Base-by-base conservation (phyloP, 2,329 filamentous ascomycete genomes). In the Epichloe aotearoae region DNA sequence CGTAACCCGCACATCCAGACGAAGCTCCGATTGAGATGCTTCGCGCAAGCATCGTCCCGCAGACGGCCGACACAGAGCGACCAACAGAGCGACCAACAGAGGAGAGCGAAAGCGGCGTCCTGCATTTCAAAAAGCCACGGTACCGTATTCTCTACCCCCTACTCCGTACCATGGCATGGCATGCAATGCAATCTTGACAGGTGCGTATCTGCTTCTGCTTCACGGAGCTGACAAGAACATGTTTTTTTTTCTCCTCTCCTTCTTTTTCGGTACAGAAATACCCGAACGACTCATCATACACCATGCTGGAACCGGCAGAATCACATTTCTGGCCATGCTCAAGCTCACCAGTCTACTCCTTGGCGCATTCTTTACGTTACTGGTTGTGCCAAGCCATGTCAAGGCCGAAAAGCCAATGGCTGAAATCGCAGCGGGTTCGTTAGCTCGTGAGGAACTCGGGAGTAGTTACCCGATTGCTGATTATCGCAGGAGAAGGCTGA, bases 261-360 rank as follows among this genome's bases (percentile, higher is more conserved):
- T 26, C 20, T 47, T 38, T 20, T 6, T 2, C 8, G 11, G 11
- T 37, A 10, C 20, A 79, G 74, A 66, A 36, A 75, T 76, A 52
- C 79, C 80, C 0, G 73, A 79, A 55, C 70, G 70, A 14, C 62
- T 90, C 30, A 74, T 88, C 57, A 77, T 94, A 54, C 94, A 87
- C 65, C 84, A 89, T 67, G 82, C 82, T 49, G 86, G 87, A 49
- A 83, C 79, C 0, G 74, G 75, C 8, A 75, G 79, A 52, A 83
- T 78, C 33, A 78, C 81, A 6, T 83, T 85, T 56, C 68, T 91
- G 44, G 85, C 83, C 46, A 77, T 81, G 61, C 65, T 86, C 54
- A 88, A 88, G 59, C 68, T 91, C 51, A 81, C 81, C 1, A 83
- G 83, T 3, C 73, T 93, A 40, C 79, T 88, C 54, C 65, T 86